These are phyloP conservation scores for Sphagnum tenellum DNA, from an alignment of 225 moss, liverwort and hornwort genomes.

Conservation along the genomic window DNA sequence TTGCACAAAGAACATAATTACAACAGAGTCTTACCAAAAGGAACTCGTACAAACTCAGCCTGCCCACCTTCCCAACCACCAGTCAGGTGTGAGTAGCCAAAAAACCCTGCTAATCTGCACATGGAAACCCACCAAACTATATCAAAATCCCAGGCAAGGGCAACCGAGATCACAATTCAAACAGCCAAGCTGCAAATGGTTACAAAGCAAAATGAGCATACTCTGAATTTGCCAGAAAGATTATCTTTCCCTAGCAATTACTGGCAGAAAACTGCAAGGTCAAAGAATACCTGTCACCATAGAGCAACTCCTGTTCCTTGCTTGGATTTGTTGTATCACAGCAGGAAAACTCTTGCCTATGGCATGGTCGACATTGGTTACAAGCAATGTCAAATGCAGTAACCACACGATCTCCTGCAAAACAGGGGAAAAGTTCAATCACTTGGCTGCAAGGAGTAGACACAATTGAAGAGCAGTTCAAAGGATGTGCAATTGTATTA, in stretches of 20 bases:
- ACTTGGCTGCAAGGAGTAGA: no score
- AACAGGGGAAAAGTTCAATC: no score
- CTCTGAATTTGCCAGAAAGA: no score
- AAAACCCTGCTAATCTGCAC: conserved; percentile 64
- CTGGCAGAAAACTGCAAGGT: no score
- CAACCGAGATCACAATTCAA: no score
- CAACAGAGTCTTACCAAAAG: conserved; percentile 27
- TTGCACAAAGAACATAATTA: no score
- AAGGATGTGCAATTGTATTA: no score
- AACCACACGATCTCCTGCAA: conserved; percentile 54
- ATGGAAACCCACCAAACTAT: background rate
- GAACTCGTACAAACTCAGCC: conserved; percentile 77
- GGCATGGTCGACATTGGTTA: conserved; percentile 64
- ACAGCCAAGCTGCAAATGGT: no score
- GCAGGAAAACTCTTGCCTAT: conserved; percentile 34
- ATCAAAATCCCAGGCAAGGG: background rate
- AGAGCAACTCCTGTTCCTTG: conserved; percentile 39
- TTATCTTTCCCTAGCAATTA: no score
- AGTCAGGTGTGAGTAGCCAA: conserved; percentile 88
- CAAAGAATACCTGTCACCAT: conserved; percentile 28
- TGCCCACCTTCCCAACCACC: conserved; percentile 93
- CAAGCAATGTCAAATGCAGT: conserved; percentile 66
- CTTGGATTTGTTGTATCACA: conserved; percentile 73
- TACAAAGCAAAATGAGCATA: no score
- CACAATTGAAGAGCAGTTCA: no score